Base-by-base conservation (phyloP, 805 yeast genomes). In the Ogataea pilisensis region DNA sequence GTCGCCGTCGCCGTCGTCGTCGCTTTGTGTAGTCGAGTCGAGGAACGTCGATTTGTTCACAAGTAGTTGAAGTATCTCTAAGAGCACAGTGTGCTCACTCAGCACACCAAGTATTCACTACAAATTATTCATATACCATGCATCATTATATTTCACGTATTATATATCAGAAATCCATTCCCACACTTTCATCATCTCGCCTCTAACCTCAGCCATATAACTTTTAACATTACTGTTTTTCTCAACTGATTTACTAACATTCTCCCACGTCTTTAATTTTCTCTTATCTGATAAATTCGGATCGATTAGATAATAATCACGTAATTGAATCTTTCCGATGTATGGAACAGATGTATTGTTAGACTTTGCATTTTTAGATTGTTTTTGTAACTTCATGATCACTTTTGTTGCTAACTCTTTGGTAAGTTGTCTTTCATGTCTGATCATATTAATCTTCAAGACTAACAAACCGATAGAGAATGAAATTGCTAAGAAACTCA, bases 141-240 rank as follows among this genome's bases (percentile, higher is more conserved):
- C 26, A 22, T 22, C 26, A 22, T 22, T 11, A 8, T 11, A 22
- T 22, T 11, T 22, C 26, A 11, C 19, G 6, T 6, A 25, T 46
- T 42, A 55, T 7, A 62, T 46, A 41, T 58, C 65, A 12, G 80
- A 78, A 28, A 80, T 72, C 96, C 96, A 89, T 56, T 87, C 88
- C 87, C 95, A 85, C 27, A 86, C 86, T 55, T 80, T 79, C 73
- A 85, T 78, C 45, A 89, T 85, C 50, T 89, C 96, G 14, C 97
- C 96, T 54, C 83, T 85, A 22, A 81, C 72, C 57, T 89, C 97
- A 41, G 77, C 63, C 41, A 82, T 71, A 29, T 76, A 70, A 14
- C 73, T 68, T 43, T 80, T 73, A 11, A 89, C 76, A 53, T 82
- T 82, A 18, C 84, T 66, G 57, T 85, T 83, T 34, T 66, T 63